These are phyloP conservation scores for Byssochlamys sp. DNA, from an alignment of 2,329 filamentous ascomycete genomes.

Conservation along the genomic window DNA sequence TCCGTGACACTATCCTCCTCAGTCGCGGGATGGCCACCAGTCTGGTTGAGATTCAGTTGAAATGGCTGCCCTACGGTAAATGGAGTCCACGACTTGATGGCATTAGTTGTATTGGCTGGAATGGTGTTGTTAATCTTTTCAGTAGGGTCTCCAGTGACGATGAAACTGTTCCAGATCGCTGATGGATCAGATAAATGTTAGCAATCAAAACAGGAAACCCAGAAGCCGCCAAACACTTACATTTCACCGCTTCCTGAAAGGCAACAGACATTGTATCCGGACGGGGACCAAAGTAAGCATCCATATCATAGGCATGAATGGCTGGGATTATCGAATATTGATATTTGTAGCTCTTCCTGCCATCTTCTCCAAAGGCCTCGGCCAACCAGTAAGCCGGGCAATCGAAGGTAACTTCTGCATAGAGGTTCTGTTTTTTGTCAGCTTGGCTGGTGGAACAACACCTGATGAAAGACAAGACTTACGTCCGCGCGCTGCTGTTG, in stretches of 20 bases:
- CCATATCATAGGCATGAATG: conserved; percentile 56
- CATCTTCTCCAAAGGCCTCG: conserved; percentile 32
- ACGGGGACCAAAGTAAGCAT: conserved; percentile 27
- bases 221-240: conserved; percentile 20
- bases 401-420: conserved; percentile 46
- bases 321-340: conserved; percentile 56
- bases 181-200: conserved; percentile 24
- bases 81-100: conserved; percentile 24
- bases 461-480: neutral
- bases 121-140: conserved; percentile 11
- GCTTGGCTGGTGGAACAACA: neutral
- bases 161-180: conserved; percentile 39
- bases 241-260: conserved; percentile 11
- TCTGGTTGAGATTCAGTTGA: conserved; percentile 40
- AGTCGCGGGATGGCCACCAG: conserved; percentile 24
- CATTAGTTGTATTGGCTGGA: conserved; percentile 18
- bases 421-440: conserved; percentile 33
- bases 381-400: conserved; percentile 50
- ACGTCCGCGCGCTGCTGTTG: conserved; percentile 44
- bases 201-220: neutral
- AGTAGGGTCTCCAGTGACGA: conserved; percentile 30
- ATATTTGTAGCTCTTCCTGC: conserved; percentile 35
- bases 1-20: conserved; percentile 9
- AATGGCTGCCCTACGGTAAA: conserved; percentile 25
- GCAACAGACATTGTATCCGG: conserved; percentile 4